Base-by-base conservation (phyloP, 345 rosid genomes). In the Euphorbia pulcherrima region DNA sequence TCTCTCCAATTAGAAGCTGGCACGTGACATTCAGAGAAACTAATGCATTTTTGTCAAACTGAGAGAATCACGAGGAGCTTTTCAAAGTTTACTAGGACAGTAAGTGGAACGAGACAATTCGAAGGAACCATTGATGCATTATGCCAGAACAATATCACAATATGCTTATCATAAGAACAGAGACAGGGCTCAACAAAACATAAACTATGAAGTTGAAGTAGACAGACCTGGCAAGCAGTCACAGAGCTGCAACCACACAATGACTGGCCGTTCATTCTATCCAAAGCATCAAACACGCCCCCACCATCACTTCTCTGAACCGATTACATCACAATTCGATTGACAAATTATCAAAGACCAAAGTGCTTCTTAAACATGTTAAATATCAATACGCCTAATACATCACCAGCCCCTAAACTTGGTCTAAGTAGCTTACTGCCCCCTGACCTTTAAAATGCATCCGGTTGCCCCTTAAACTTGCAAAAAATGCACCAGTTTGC, bases 271-370 rank as follows among this genome's bases (percentile, higher is more conserved):
- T 94, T 89, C 87, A 91, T 84, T 82, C 87, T 77, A 74, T 92
- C 98, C 62, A 91, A 30, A 74, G 64, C 81, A 71, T 94, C 92
- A 65, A 91, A 94, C 69, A 88, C 96, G 21, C 99, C 97, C 24
- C 95, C 97, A 26, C 99, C 96, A 47, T 94, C 97, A 68, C 90
- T 94, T 80, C 99, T 89, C 97, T 94, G 84, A 83, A 83, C 54
- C 62, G 76, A 44, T 30, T 60, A 47, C 27, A 53, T 20, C 16
- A 28, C 20, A 14, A 46, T 82, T 78, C 80, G 73, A 66, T 65
- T 47, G 60, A 55, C 55, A 37, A 37, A 20, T 47, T 13, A 55
- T 27, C n/a, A 53, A 37, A 40, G 51, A 55, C 20, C 21, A n/a
- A 52, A 24, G 35, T 46, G 67, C 39, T 41, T 16, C 54, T 62